Conservation (phyloP, 2,329 filamentous ascomycete genomes). For the Penicillium sp. region DNA sequence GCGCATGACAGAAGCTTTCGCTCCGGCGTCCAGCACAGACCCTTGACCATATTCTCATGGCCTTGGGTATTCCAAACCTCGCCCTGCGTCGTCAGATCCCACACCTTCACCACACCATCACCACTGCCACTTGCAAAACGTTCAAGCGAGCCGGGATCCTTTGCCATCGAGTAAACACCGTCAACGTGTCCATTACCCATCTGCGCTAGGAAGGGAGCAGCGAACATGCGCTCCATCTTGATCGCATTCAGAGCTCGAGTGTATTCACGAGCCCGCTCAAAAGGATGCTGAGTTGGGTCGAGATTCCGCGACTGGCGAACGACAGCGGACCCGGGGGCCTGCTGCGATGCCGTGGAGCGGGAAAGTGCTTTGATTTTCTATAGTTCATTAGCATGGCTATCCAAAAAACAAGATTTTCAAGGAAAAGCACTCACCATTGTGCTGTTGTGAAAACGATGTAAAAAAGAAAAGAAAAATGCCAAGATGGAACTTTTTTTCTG, state of each 20-base stretch:
- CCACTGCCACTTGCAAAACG: conserved; percentile 79
- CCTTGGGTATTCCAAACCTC: conserved; percentile 76
- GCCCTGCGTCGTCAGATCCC: conserved; percentile 72
- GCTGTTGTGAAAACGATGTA: conserved; percentile 15
- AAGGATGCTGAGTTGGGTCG: conserved; percentile 83
- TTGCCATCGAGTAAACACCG: conserved; percentile 77
- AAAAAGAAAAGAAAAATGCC: conserved; percentile 16
- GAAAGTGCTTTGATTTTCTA: conserved; percentile 59
- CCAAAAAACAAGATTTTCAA: neutral
- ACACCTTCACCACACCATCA: conserved; percentile 91
- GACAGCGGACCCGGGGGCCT: conserved; percentile 47
- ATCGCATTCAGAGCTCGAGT: conserved; percentile 77
- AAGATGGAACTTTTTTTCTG: conserved; percentile 33
- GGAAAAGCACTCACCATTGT: conserved; percentile 31
- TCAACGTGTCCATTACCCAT: conserved; percentile 90
- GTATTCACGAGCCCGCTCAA: conserved; percentile 86
- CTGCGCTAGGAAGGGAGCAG: conserved; percentile 77
- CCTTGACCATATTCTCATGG: conserved; percentile 92
- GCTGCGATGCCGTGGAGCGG: conserved; percentile 46
- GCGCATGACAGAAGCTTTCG: conserved; percentile 83
- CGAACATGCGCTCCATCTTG: conserved; percentile 92
- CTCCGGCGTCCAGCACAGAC: conserved; percentile 82
- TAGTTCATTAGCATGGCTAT: conserved; percentile 10
- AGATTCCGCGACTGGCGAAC: conserved; percentile 54
- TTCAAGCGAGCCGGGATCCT: conserved; percentile 72